Percentiles rank a stretch among this genome's conserved stretches.
phyloP scores from a whole-genome alignment of 2,329 filamentous ascomycete species.

The Huntiella decipiens region DNA sequence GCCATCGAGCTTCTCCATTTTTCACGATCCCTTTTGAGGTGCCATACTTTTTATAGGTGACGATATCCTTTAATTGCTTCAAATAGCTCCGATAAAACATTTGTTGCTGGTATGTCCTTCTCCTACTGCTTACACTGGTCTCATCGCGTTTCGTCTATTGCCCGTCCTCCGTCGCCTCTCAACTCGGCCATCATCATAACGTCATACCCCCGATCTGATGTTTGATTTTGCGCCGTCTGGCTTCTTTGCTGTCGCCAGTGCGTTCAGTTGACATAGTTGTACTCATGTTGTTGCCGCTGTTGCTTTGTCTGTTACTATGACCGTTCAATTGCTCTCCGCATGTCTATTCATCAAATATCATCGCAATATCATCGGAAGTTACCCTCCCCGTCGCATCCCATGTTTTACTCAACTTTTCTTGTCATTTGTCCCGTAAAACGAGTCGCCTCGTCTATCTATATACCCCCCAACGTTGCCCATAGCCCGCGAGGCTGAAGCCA shows the following conservation, averaged over 20 bases:
- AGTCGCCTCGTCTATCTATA: constrained; percentile 3
- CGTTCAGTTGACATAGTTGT: too few species aligned
- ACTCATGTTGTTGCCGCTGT: too few species aligned
- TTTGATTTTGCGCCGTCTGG: too few species aligned
- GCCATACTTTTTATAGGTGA: background rate
- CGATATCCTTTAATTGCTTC: too few species aligned
- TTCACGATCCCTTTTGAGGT: constrained; percentile 6
- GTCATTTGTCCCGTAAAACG: background rate
- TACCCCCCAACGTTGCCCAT: background rate
- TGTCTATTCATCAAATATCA: background rate
- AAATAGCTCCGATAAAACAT: background rate
- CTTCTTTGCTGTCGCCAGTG: too few species aligned
- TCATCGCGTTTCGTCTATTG: constrained; percentile 10
- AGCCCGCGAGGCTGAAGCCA: constrained; percentile 1
- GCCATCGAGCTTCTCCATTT: constrained; percentile 1
- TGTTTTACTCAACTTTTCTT: background rate
- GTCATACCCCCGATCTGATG: background rate
- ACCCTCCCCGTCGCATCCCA: background rate
- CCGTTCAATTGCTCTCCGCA: too few species aligned
- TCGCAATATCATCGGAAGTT: constrained; percentile 3
- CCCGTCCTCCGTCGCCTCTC: constrained; percentile 3
- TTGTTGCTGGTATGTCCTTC: background rate
- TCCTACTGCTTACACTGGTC: background rate
- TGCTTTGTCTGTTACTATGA: too few species aligned
- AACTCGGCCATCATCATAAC: constrained; percentile 7